phyloP scores from a whole-genome alignment of 768 basidiomycete species.

The Omphalotus guepiniiformis region DNA sequence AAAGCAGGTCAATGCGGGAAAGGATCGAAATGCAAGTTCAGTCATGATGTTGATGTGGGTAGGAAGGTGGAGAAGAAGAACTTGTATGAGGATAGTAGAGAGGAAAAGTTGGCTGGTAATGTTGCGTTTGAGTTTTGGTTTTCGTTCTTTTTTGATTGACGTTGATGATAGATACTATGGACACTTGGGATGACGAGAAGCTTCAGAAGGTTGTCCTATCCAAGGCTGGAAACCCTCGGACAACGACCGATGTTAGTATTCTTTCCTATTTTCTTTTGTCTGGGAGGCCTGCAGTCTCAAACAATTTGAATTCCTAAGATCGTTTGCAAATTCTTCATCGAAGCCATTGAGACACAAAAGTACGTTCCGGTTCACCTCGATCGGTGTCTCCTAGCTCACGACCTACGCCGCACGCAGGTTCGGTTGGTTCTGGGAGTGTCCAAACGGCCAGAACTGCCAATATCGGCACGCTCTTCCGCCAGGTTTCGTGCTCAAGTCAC shows the following conservation, averaged over 20 bases:
- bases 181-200: slow-evolving; percentile 96
- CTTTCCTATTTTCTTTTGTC: not conserved
- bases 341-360: slow-evolving; percentile 91
- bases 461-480: slow-evolving; percentile 95
- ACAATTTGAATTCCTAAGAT: slow-evolving; percentile 58
- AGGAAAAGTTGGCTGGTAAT: slow-evolving; percentile 73
- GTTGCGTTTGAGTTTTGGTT: slow-evolving; percentile 20
- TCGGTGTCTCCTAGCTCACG: not conserved
- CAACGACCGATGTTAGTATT: slow-evolving; percentile 76
- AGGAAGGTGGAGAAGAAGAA: slow-evolving; percentile 95
- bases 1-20: slow-evolving; percentile 94
- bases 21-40: slow-evolving; percentile 95
- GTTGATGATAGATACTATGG: slow-evolving; percentile 80
- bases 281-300: no score
- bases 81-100: slow-evolving; percentile 83
- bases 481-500: slow-evolving; percentile 92
- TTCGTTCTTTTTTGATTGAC: not conserved
- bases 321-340: slow-evolving; percentile 96
- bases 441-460: slow-evolving; percentile 84
- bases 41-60: slow-evolving; percentile 85
- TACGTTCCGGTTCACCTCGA: slow-evolving; percentile 24
- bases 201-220: slow-evolving; percentile 81
- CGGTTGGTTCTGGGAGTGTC: slow-evolving; percentile 97
- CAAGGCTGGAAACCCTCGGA: slow-evolving; percentile 87
- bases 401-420: slow-evolving; percentile 39